Evolutionary conservation across 768 basidiomycete species (phyloP).

Genomic region (Phlegmacium glaucopus): DNA sequence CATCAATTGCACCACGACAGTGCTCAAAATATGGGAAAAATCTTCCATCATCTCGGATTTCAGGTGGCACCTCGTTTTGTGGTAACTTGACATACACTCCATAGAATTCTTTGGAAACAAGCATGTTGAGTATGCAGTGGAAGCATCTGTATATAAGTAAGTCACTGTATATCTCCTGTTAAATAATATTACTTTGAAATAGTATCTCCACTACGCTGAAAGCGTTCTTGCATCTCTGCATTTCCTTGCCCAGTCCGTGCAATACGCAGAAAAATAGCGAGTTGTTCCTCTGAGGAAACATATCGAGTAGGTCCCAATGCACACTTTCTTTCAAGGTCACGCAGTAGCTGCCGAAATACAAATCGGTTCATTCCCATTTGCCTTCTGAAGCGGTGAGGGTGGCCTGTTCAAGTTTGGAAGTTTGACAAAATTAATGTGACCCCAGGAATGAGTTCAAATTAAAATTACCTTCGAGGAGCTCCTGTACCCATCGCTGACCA

Average conservation of each 20-base stretch:
- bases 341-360: conserved; percentile 26
- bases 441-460: background rate
- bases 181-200: conserved; percentile 27
- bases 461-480: conserved; percentile 13
- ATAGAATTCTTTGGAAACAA: conserved; percentile 13
- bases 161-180: background rate
- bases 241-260: conserved; percentile 23
- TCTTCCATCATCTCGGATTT: conserved; percentile 16
- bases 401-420: conserved; percentile 5
- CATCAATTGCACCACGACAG: conserved; percentile 24
- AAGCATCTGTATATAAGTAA: conserved; percentile 12
- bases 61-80: conserved; percentile 6
- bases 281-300: conserved; percentile 30
- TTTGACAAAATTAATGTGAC: background rate
- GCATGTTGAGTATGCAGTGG: conserved; percentile 14
- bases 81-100: conserved; percentile 13
- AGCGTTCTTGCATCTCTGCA: conserved; percentile 28
- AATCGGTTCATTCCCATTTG: conserved; percentile 24
- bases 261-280: conserved; percentile 34
- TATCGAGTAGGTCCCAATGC: conserved; percentile 17
- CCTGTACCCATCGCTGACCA: conserved; percentile 21
- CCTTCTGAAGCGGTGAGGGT: conserved; percentile 19
- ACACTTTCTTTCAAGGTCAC: conserved; percentile 15
- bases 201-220: conserved; percentile 35
- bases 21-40: conserved; percentile 23